Evolutionary conservation across 2,329 filamentous ascomycete species (phyloP).

Genomic region (Penicillium paneum): DNA sequence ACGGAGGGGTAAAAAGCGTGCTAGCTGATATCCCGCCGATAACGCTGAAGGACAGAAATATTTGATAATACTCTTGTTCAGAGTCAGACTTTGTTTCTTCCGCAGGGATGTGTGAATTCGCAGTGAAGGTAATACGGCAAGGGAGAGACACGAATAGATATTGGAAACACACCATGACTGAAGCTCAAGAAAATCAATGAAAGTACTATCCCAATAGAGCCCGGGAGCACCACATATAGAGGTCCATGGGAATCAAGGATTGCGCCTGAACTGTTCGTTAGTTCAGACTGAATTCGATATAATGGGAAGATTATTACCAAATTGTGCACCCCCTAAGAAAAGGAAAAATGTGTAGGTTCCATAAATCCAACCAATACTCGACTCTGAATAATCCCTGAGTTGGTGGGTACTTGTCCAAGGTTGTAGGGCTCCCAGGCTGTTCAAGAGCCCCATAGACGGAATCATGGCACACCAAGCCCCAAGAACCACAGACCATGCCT

Average conservation of each 20-base stretch:
- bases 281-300: not conserved
- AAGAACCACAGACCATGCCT: slow-evolving; percentile 41
- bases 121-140: not conserved
- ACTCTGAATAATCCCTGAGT: slow-evolving; percentile 31
- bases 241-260: not conserved
- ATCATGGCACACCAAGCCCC: slow-evolving; percentile 40
- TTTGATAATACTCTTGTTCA: slow-evolving; percentile 35
- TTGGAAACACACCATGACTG: slow-evolving; percentile 17
- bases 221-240: not conserved
- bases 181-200: slow-evolving; percentile 18
- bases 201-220: slow-evolving; percentile 3
- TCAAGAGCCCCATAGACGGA: slow-evolving; percentile 37
- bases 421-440: slow-evolving; percentile 35
- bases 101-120: not conserved
- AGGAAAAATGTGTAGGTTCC: slow-evolving; percentile 36
- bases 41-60: slow-evolving; percentile 37
- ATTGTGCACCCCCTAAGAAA: slow-evolving; percentile 18
- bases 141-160: not conserved
- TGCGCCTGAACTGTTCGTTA: not conserved
- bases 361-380: slow-evolving; percentile 39
- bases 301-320: not conserved
- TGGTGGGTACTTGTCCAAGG: slow-evolving; percentile 34
- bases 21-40: slow-evolving; percentile 34
- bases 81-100: not conserved
- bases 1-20: slow-evolving; percentile 31